Percentiles rank a stretch among this genome's conserved stretches.
Evolutionary conservation across 345 rosid genomes (phyloP).

Genomic region (Passiflora organensis): DNA sequence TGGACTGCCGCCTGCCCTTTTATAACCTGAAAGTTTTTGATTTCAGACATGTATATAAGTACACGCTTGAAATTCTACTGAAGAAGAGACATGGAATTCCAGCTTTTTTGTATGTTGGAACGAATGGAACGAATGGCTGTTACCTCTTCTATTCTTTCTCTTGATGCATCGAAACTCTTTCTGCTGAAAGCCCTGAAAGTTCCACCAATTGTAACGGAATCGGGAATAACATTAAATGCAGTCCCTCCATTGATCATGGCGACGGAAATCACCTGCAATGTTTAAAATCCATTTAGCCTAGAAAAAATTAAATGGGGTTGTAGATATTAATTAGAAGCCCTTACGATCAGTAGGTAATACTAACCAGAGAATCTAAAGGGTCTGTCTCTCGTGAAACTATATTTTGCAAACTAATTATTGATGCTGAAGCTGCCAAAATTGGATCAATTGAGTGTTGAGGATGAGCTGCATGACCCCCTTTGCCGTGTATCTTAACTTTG

Average conservation of each 20-base stretch:
- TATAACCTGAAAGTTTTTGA: slow-evolving; percentile 32
- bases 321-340: too few relatives aligned
- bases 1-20: slow-evolving; percentile 50
- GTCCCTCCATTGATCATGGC: slow-evolving; percentile 48
- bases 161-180: slow-evolving; percentile 39
- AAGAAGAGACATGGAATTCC: too few relatives aligned
- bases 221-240: slow-evolving; percentile 51
- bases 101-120: too few relatives aligned
- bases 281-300: neutral
- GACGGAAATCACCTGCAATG: slow-evolving; percentile 56
- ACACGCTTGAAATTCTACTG: too few relatives aligned
- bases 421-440: slow-evolving; percentile 49
- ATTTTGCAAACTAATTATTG: slow-evolving; percentile 52
- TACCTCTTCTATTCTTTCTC: slow-evolving; percentile 55
- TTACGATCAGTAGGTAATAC: too few relatives aligned
- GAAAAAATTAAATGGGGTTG: neutral
- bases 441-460: slow-evolving; percentile 58
- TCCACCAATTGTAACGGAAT: slow-evolving; percentile 43
- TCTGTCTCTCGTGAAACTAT: slow-evolving; percentile 60
- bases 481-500: slow-evolving; percentile 46
- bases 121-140: neutral
- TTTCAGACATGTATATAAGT: too few relatives aligned
- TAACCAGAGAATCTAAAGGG: slow-evolving; percentile 61
- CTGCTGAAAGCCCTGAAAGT: slow-evolving; percentile 57
- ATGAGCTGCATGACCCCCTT: slow-evolving; percentile 52